Evolutionary conservation across 1,139 yeast species (phyloP).

Genomic region (Diutina rugosa): DNA sequence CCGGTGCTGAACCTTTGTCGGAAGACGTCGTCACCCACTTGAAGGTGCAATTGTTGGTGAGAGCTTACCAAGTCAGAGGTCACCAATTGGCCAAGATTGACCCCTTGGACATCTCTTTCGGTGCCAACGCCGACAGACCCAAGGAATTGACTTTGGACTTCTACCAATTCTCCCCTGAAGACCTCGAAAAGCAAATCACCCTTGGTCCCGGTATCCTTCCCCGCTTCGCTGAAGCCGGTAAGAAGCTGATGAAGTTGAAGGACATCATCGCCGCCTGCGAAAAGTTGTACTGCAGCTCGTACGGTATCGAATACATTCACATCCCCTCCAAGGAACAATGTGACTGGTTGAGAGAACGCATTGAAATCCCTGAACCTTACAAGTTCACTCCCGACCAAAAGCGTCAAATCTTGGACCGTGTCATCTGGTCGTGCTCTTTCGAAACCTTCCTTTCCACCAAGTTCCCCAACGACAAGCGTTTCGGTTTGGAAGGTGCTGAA

Average conservation of each 20-base stretch:
- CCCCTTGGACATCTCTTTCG: conserved; percentile 84
- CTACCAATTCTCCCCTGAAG: conserved; percentile 83
- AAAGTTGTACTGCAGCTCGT: conserved; percentile 71
- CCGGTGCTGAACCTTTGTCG: conserved; percentile 24
- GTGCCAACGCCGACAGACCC: conserved; percentile 51
- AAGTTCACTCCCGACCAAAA: conserved; percentile 79
- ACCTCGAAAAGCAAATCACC: conserved; percentile 70
- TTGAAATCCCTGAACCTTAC: conserved; percentile 85
- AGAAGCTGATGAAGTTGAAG: conserved; percentile 52
- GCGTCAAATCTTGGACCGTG: conserved; percentile 90
- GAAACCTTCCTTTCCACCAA: conserved; percentile 87
- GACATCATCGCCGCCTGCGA: conserved; percentile 76
- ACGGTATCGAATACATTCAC: conserved; percentile 93
- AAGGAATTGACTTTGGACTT: conserved; percentile 83
- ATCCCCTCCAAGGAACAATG: conserved; percentile 92
- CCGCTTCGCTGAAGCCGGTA: conserved; percentile 64
- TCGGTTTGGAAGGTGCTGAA: conserved; percentile 98
- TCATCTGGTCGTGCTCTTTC: conserved; percentile 92
- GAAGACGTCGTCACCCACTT: conserved; percentile 78
- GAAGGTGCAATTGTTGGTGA: conserved; percentile 89
- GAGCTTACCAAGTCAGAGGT: conserved; percentile 98
- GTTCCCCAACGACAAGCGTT: conserved; percentile 97
- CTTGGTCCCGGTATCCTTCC: conserved; percentile 98
- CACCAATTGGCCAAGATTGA: conserved; percentile 92
- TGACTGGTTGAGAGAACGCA: conserved; percentile 96